These are phyloP conservation scores for Pseudoperonospora humuli DNA, from an alignment of 352 stramenopile genomes.

Conservation along the genomic window DNA sequence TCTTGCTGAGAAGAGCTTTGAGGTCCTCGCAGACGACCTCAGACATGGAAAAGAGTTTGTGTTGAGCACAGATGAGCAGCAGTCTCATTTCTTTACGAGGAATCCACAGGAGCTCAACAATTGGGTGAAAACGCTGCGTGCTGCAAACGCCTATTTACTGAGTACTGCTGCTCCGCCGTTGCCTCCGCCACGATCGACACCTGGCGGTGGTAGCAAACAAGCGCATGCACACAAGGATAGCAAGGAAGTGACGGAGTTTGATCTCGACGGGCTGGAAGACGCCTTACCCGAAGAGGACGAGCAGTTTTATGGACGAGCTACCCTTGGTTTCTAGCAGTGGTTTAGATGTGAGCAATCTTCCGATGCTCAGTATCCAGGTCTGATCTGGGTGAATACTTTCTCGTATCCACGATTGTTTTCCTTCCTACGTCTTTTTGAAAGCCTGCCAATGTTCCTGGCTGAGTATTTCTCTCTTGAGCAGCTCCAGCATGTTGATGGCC, in stretches of 20 bases:
- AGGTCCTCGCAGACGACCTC: constrained; percentile 76
- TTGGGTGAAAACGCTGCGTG: constrained; percentile 75
- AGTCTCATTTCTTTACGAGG: constrained; percentile 83
- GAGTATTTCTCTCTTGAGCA: too few species aligned
- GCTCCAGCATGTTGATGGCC: too few species aligned
- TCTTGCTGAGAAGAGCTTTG: constrained; percentile 64
- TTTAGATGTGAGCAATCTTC: too few species aligned
- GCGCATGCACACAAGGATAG: constrained; percentile 13
- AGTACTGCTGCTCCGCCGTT: constrained; percentile 26
- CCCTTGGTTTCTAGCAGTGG: constrained; percentile 68
- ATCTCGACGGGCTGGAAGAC: constrained; percentile 32
- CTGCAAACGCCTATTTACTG: constrained; percentile 56
- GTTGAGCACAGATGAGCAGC: constrained; percentile 71
- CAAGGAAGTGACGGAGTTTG: constrained; percentile 30
- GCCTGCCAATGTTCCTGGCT: too few species aligned
- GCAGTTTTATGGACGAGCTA: constrained; percentile 79
- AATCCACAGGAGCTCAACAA: constrained; percentile 57
- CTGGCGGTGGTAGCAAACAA: constrained; percentile 19
- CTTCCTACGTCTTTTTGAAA: too few species aligned
- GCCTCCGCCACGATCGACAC: constrained; percentile 20
- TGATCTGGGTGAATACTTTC: too few species aligned
- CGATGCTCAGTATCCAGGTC: too few species aligned
- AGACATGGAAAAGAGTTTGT: constrained; percentile 72
- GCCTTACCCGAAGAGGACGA: constrained; percentile 55
- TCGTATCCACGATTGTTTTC: too few species aligned